Percentiles rank a stretch among this genome's conserved stretches.
Evolutionary conservation across 2,329 filamentous ascomycete species (phyloP).

Genomic region (Aspergillus tubingensis): DNA sequence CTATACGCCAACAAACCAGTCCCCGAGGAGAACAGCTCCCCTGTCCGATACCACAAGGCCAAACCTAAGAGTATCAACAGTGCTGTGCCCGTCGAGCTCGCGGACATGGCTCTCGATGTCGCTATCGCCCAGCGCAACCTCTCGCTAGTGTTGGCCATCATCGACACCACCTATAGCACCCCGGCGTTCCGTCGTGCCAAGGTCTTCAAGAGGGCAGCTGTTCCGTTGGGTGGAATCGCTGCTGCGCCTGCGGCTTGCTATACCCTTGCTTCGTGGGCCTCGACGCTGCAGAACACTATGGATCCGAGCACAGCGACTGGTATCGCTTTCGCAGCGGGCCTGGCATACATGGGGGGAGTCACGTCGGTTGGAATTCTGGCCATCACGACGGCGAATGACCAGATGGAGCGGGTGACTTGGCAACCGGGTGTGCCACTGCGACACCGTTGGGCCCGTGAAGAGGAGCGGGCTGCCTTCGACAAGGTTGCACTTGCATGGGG

Average conservation of each 20-base stretch:
- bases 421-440: slow-evolving; percentile 75
- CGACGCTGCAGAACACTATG: slow-evolving; percentile 72
- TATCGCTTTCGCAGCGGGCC: slow-evolving; percentile 75
- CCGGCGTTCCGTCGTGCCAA: slow-evolving; percentile 48
- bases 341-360: slow-evolving; percentile 81
- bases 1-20: slow-evolving; percentile 82
- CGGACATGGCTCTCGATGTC: slow-evolving; percentile 72
- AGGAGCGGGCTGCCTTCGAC: slow-evolving; percentile 85
- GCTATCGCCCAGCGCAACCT: slow-evolving; percentile 81
- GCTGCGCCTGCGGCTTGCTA: slow-evolving; percentile 54
- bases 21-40: slow-evolving; percentile 62
- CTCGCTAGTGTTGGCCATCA: slow-evolving; percentile 74
- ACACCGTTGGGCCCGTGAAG: slow-evolving; percentile 83
- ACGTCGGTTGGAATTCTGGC: slow-evolving; percentile 81
- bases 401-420: slow-evolving; percentile 95
- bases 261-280: slow-evolving; percentile 67
- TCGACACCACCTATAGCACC: slow-evolving; percentile 59
- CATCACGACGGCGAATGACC: slow-evolving; percentile 84
- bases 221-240: slow-evolving; percentile 43
- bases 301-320: slow-evolving; percentile 72
- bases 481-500: slow-evolving; percentile 87
- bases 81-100: slow-evolving; percentile 71
- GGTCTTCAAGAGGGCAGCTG: slow-evolving; percentile 44
- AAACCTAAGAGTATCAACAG: slow-evolving; percentile 70
- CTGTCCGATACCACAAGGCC: slow-evolving; percentile 61